Conservation (phyloP, 371 early-diverging fungal genomes). For the Choanephora cucurbitarum region DNA sequence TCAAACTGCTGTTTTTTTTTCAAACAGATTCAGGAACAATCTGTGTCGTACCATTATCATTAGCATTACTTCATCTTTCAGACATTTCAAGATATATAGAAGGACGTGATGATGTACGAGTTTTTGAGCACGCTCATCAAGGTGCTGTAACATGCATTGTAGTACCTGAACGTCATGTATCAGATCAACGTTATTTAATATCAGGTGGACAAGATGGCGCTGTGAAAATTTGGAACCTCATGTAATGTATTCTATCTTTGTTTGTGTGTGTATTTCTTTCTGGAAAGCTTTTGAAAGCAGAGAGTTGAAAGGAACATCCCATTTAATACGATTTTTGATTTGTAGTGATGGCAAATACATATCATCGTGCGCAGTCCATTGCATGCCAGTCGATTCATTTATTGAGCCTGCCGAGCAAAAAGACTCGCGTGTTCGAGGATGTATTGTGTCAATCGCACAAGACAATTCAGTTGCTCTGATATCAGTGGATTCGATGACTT, state of each 20-base stretch:
- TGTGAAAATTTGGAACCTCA: conserved; percentile 76
- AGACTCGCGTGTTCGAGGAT: conserved; percentile 56
- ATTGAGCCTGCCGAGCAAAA: conserved; percentile 65
- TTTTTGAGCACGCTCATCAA: conserved; percentile 50
- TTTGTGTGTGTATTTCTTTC: too few species aligned
- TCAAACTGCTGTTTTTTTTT: not conserved
- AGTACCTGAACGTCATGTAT: conserved; percentile 50
- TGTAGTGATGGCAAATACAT: conserved; percentile 61
- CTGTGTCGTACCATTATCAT: conserved; percentile 47
- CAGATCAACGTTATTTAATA: conserved; percentile 55
- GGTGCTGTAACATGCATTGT: conserved; percentile 62
- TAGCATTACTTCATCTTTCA: conserved; percentile 43
- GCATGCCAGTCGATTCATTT: conserved; percentile 60
- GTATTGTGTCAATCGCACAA: conserved; percentile 68
- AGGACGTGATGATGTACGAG: conserved; percentile 21
- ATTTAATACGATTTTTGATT: not conserved
- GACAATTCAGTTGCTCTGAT: conserved; percentile 73
- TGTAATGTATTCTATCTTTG: conserved; percentile 47
- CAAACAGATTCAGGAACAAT: conserved; percentile 56
- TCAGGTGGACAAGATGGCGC: conserved; percentile 72
- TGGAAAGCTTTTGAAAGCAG: not conserved
- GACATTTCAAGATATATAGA: conserved; percentile 29
- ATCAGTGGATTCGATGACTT: conserved; percentile 73
- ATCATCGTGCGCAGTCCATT: conserved; percentile 67
- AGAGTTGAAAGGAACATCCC: not conserved